Percentiles rank a stretch among this genome's conserved stretches.
phyloP scores from a whole-genome alignment of 768 basidiomycete species.

The Boletellus ananas region DNA sequence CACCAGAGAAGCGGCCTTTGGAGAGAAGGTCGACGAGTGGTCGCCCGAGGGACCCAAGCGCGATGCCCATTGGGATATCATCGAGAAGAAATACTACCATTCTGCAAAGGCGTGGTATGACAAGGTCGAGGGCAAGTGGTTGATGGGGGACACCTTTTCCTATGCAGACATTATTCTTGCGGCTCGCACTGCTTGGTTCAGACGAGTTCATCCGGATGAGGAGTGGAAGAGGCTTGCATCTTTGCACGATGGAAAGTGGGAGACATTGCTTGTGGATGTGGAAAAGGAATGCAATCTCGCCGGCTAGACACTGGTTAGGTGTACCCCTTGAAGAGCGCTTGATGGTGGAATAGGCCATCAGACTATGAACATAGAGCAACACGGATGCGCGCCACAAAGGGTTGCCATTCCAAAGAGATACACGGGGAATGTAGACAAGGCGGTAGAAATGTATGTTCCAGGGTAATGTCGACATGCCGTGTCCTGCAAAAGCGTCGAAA shows the following conservation, averaged over 20 bases:
- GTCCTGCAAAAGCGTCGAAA: conserved; percentile 46
- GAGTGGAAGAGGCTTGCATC: conserved; percentile 27
- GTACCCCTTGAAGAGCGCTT: too few relatives aligned
- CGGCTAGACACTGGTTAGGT: background rate
- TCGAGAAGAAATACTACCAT: conserved; percentile 12
- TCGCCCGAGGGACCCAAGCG: conserved; percentile 33
- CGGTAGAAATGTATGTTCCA: conserved; percentile 41
- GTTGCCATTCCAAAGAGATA: background rate
- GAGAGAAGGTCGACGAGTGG: conserved; percentile 38
- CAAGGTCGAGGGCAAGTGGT: conserved; percentile 23
- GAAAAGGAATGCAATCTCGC: conserved; percentile 24
- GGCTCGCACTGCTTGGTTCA: conserved; percentile 11
- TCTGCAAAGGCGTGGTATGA: conserved; percentile 21
- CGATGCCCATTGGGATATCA: conserved; percentile 25
- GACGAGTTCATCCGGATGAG: conserved; percentile 16
- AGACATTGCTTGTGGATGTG: conserved; percentile 19
- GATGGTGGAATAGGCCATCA: too few relatives aligned
- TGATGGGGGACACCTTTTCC: conserved; percentile 29
- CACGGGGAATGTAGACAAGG: background rate
- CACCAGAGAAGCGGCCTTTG: conserved; percentile 32
- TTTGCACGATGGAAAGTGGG: conserved; percentile 28
- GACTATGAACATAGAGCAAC: background rate
- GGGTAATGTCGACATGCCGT: conserved; percentile 60
- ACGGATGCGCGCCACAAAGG: background rate
- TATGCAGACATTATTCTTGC: conserved; percentile 32